These are phyloP conservation scores for Coemansia sp. DNA, from an alignment of 192 early-diverging fungal genomes.

Conservation along the genomic window DNA sequence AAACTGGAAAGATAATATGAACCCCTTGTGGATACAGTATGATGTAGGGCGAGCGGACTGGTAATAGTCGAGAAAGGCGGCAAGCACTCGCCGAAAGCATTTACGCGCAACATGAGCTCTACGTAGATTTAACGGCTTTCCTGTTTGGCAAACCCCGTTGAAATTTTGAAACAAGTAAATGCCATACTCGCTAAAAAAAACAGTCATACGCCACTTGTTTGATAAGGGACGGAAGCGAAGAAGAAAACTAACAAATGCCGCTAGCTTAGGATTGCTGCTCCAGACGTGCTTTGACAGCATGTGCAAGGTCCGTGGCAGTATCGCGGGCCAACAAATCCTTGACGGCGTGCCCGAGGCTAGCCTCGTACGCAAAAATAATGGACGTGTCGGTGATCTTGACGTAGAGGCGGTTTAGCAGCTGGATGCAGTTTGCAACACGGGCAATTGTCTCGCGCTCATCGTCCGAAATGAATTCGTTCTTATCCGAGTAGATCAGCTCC, in stretches of 20 bases:
- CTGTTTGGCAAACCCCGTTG: too few species aligned
- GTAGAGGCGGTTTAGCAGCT: slow-evolving; percentile 74
- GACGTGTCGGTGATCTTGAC: slow-evolving; percentile 87
- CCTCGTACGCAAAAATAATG: slow-evolving; percentile 92
- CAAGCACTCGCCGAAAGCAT: too few species aligned
- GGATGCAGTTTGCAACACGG: slow-evolving; percentile 86
- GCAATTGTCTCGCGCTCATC: slow-evolving; percentile 83
- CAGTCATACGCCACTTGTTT: too few species aligned
- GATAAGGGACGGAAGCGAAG: not conserved
- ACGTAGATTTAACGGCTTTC: too few species aligned
- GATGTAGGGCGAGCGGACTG: too few species aligned
- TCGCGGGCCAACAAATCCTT: slow-evolving; percentile 67
- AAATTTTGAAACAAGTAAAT: too few species aligned
- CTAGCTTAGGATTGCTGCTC: slow-evolving; percentile 26
- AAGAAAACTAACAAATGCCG: not conserved
- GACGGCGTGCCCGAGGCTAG: slow-evolving; percentile 61
- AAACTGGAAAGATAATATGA: too few species aligned
- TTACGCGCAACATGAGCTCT: too few species aligned
- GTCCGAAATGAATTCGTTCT: slow-evolving; percentile 82
- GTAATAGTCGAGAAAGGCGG: too few species aligned
- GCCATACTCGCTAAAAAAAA: too few species aligned
- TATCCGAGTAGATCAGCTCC: slow-evolving; percentile 83
- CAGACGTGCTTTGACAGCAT: slow-evolving; percentile 33
- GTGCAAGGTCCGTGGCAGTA: slow-evolving; percentile 49
- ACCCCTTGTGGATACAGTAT: too few species aligned